phyloP scores from a whole-genome alignment of 2,329 filamentous ascomycete species.

The Penicillium corylophilum region DNA sequence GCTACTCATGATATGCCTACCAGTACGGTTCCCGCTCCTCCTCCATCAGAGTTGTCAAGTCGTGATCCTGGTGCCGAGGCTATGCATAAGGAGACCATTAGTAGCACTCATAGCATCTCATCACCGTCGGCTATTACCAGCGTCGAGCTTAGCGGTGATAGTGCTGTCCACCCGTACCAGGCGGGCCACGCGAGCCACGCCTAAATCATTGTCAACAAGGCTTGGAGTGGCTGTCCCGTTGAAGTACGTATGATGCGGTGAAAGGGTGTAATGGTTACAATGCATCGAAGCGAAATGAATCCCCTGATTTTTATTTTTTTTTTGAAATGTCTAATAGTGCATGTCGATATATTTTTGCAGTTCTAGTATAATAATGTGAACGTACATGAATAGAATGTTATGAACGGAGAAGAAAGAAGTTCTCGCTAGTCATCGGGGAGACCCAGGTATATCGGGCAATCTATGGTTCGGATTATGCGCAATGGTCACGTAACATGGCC shows the following conservation, averaged over 20 bases:
- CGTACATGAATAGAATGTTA: not conserved
- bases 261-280: not conserved
- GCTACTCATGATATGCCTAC: conserved; percentile 13
- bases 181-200: not conserved
- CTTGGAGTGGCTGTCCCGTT: not conserved
- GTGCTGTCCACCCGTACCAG: conserved; percentile 2
- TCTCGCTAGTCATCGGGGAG: not conserved
- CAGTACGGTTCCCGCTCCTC: conserved; percentile 12
- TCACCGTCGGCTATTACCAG: conserved; percentile 8
- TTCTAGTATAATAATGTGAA: not conserved
- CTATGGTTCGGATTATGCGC: conserved; percentile 18
- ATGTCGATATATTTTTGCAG: not conserved
- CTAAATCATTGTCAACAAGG: not conserved
- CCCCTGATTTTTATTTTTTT: no score
- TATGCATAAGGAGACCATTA: conserved; percentile 17
- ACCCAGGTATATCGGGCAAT: conserved; percentile 18
- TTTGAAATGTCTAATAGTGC: not conserved
- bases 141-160: conserved; percentile 11
- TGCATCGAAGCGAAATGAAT: conserved; percentile 1
- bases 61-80: conserved; percentile 20
- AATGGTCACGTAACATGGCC: not conserved
- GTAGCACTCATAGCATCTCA: conserved; percentile 7
- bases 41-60: conserved; percentile 11
- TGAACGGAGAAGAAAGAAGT: not conserved
- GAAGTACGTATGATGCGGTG: not conserved